Evolutionary conservation across 208 protist species (phyloP), one percentile per base, ranked within the genome.

Genomic region (Tritrichomonas foetus): DNA sequence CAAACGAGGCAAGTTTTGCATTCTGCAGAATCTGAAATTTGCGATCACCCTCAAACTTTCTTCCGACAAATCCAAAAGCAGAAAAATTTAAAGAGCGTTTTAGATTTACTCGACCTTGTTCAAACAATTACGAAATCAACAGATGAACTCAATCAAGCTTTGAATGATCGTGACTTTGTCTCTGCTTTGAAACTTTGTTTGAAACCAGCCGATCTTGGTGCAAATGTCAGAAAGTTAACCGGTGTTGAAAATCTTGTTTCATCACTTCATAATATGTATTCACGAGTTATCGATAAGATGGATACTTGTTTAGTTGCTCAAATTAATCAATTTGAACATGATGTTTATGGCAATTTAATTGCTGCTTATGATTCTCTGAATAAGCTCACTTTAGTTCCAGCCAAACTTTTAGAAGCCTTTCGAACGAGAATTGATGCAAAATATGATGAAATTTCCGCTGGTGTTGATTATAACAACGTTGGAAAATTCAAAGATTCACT

Each of bases 261-360:
- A 55, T 55, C 36, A 53, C 74, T 84, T 33, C 74, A 84, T 39
- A 84, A 84, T 53, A 84, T 84, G 74, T 55, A 84, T 20, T 14
- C 3, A n/a, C 2, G 44, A 53, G 74, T 84, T 53, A 5, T 84
- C 11, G 36, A 49, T 16, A 44, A 55, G 8, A 84, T 84, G 74
- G 74, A 84, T 53, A 53, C 16, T 2, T 16, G 41, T 1, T 30
- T 84, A n/a, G 41, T 49, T n/a, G 41, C 1, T 3, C 27, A 47
- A 44, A 53, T 25, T 25, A 53, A 11, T 25, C 9, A 20, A 9
- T 84, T 84, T n/a, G 74, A 84, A 33, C 27, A 44, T 25, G 39
- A 84, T 53, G 39, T 84, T 33, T 84, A 84, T n/a, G 41, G 3
- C 1, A 84, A 84, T 53, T 44, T 84, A 33, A 55, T 84, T 11